Conservation (phyloP, 2,329 filamentous ascomycete species). For the Neonectria neomacrospora region DNA sequence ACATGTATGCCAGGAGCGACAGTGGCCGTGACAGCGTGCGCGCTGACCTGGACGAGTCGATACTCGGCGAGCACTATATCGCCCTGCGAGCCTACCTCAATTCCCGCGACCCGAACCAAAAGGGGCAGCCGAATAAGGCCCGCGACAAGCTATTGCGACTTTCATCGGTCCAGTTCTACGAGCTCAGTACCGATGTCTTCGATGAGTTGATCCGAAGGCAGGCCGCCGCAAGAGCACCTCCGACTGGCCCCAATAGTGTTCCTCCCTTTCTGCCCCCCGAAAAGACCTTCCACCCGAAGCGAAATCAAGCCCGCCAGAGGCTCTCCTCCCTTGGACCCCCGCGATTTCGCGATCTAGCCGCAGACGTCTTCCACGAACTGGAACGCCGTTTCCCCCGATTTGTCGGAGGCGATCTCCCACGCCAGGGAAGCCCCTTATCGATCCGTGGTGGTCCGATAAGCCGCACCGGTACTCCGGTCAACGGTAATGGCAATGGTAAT, state of each 20-base stretch:
- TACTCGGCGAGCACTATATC: slow-evolving; percentile 83
- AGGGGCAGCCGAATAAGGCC: slow-evolving; percentile 84
- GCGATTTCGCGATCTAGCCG: slow-evolving; percentile 90
- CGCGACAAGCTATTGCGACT: slow-evolving; percentile 93
- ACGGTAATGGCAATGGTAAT: slow-evolving; percentile 53
- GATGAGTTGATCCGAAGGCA: slow-evolving; percentile 93
- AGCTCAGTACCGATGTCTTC: slow-evolving; percentile 96
- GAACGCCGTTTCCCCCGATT: slow-evolving; percentile 91
- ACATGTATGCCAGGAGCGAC: slow-evolving; percentile 72
- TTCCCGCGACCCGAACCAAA: slow-evolving; percentile 79
- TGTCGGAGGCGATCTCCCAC: slow-evolving; percentile 73
- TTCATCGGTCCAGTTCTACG: slow-evolving; percentile 93
- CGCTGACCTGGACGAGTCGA: slow-evolving; percentile 69
- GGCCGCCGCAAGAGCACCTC: slow-evolving; percentile 67
- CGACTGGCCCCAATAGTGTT: slow-evolving; percentile 64
- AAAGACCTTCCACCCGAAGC: slow-evolving; percentile 91
- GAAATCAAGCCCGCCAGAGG: slow-evolving; percentile 97
- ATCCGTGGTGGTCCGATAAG: slow-evolving; percentile 68
- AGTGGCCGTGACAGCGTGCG: slow-evolving; percentile 68
- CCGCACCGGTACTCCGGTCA: slow-evolving; percentile 71
- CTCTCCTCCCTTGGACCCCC: slow-evolving; percentile 88
- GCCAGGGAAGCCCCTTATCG: slow-evolving; percentile 75
- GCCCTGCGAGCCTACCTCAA: slow-evolving; percentile 82
- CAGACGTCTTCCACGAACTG: slow-evolving; percentile 95
- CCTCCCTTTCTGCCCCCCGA: slow-evolving; percentile 85